Evolutionary conservation across 768 basidiomycete genomes (phyloP), one percentile per base, ranked within the genome.

Genomic region (Paxillus involutus): DNA sequence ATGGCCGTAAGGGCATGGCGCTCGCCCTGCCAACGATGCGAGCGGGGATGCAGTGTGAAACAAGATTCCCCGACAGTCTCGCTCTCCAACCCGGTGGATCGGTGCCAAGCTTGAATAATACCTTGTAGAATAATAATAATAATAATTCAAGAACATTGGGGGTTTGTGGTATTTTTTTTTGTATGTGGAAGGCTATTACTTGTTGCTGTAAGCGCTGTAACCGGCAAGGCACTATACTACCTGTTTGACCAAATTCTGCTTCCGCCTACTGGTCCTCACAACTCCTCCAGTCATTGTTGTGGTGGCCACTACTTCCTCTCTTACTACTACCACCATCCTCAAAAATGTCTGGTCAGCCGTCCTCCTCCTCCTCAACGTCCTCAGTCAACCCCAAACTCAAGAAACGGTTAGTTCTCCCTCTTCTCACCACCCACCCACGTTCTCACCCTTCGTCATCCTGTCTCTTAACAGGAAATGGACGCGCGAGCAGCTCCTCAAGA

Each of bases 271-370:
- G 69, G 60, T 59, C 63, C 57, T 56, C 58, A 55, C 64, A 66
- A 68, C 59, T 68, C 66, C 51, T 66, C 63, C 69, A 64, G 71
- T 71, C 75, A 73, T 75, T 75, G 72, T 75, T 70, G 68, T 70
- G 66, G 72, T 69, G 70, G 62, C 66, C 70, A 72, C 70, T 58
- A 68, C 71, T 68, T 66, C 64, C 64, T 61, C 71, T 68, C 68
- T 67, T 68, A 64, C 67, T 69, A 71, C 73, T 65, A 74, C 67
- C 65, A 63, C 61, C 75, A 59, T 33, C 63, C 59, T 47, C 53
- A 35, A 47, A 52, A 65, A 75, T 77, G 70, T 63, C 63, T 14
- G 44, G 62, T 60, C 62, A 61, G 41, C 41, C 63, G 32, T 47
- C 63, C 62, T 50, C 65, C 41, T 46, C 69, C 44, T 52, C 68